Evolutionary conservation across 352 stramenopile species (phyloP).

Genomic region (Phytophthora sansomeana): DNA sequence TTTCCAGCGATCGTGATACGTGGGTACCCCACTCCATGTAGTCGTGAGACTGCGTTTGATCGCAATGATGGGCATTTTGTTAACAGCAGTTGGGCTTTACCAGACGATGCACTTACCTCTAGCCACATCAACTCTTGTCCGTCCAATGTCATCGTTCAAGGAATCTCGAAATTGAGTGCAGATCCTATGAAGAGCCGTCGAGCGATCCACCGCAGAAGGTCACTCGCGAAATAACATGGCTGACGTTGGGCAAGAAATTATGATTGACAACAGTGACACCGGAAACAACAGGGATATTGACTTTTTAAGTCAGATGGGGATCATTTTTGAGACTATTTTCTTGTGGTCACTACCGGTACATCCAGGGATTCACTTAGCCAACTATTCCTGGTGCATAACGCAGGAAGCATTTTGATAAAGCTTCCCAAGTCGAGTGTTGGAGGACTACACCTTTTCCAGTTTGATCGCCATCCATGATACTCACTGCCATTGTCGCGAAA

Average conservation of each 20-base stretch:
- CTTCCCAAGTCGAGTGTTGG: neutral
- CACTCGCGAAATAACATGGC: neutral
- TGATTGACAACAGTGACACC: too few species aligned
- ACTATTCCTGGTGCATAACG: slow-evolving; percentile 16
- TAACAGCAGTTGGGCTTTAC: neutral
- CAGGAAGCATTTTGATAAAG: slow-evolving; percentile 13
- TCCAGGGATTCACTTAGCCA: neutral
- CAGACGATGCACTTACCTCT: slow-evolving; percentile 13
- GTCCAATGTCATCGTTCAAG: slow-evolving; percentile 15
- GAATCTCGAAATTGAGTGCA: neutral
- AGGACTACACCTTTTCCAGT: neutral
- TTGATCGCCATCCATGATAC: slow-evolving; percentile 19
- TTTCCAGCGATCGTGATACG: slow-evolving; percentile 40
- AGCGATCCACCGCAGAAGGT: neutral
- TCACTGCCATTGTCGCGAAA: slow-evolving; percentile 21
- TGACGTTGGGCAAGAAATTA: too few species aligned
- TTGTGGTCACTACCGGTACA: neutral
- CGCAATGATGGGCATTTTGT: neutral
- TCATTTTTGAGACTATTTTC: too few species aligned
- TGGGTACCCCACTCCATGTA: slow-evolving; percentile 56
- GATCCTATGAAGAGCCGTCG: slow-evolving; percentile 16
- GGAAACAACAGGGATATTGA: too few species aligned
- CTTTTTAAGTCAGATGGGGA: too few species aligned
- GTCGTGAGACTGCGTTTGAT: slow-evolving; percentile 41
- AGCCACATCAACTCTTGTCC: slow-evolving; percentile 36